Conservation (phyloP, 805 yeast genomes). For the Sungouiozyma ichnusensis region DNA sequence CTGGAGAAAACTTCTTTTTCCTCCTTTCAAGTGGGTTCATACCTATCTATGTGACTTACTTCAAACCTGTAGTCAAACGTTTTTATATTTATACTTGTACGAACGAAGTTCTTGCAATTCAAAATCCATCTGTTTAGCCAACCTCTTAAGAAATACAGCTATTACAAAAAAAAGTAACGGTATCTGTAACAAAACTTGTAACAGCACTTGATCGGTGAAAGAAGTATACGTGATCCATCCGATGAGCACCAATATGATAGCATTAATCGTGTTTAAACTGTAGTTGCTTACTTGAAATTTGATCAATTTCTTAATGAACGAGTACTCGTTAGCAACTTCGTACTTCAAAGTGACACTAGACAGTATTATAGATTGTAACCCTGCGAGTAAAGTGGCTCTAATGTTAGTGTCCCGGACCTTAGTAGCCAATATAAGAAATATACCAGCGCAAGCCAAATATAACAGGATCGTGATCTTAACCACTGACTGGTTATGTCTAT, state of each 20-base stretch:
- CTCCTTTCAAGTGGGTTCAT: conserved; percentile 16
- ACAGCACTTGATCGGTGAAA: conserved; percentile 7
- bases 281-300: conserved; percentile 13
- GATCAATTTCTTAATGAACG: conserved; percentile 6
- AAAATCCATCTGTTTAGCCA: conserved; percentile 16
- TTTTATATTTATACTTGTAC: conserved; percentile 26
- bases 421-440: conserved; percentile 17
- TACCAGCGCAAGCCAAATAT: conserved; percentile 16
- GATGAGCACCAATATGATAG: conserved; percentile 18
- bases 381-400: conserved; percentile 7
- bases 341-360: conserved; percentile 21
- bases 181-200: conserved; percentile 12
- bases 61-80: conserved; percentile 11
- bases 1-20: conserved; percentile 26
- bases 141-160: conserved; percentile 11
- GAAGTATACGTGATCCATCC: conserved; percentile 18
- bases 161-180: conserved; percentile 19
- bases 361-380: conserved; percentile 18
- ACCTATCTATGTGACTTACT: not conserved
- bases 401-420: conserved; percentile 5
- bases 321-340: conserved; percentile 16
- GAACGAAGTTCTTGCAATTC: conserved; percentile 16
- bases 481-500: conserved; percentile 10
- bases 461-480: conserved; percentile 13
- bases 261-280: conserved; percentile 14